Evolutionary conservation across 345 rosid species (phyloP), one percentile per base, ranked within the genome.

Genomic region (Raphanus raphanistrum): DNA sequence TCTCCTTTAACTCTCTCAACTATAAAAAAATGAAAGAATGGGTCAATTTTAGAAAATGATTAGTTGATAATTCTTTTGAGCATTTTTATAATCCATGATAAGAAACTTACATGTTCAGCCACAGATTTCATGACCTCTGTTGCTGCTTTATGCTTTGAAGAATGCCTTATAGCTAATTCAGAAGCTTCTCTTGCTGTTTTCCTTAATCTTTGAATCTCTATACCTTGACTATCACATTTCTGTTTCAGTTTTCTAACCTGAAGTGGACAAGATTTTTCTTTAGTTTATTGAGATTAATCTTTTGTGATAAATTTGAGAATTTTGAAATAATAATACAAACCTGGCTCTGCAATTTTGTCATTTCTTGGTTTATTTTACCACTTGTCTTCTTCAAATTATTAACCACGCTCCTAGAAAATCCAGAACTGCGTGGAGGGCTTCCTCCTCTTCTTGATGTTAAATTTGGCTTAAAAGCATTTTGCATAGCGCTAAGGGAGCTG

Each of bases 321-420:
- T 11, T 4, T 26, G 5, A 41, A 29, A 55, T 16, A 48, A 10
- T 21, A 45, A 74, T 35, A 41, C 9, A 79, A 77, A 92, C 99
- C 74, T 95, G 94, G 76, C 74, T 88, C 78, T 91, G 91, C 80
- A 91, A 6, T 85, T 86, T 95, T 32, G 85, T 32, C 82, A 88
- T 80, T 76, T 92, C 99, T 77, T 88, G 93, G 80, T 89, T 92
- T 83, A 92, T 76, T 74, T 82, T 82, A 29, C 88, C 97, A 73
- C 91, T 95, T 69, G 98, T 86, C 79, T 91, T 95, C 81, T 85
- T 92, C 41, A 95, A 90, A 84, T 90, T 91, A 75, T 90, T 97
- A 58, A 95, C 72, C 35, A 91, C 86, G 29, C 81, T 81, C 77
- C 92, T 90, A 0, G 98, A 91, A 77, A 92, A 91, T 27, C 87